Evolutionary conservation across 257 asterid genomes (phyloP), one percentile per base, ranked within the genome.

Genomic region (Plectranthus barbatus): DNA sequence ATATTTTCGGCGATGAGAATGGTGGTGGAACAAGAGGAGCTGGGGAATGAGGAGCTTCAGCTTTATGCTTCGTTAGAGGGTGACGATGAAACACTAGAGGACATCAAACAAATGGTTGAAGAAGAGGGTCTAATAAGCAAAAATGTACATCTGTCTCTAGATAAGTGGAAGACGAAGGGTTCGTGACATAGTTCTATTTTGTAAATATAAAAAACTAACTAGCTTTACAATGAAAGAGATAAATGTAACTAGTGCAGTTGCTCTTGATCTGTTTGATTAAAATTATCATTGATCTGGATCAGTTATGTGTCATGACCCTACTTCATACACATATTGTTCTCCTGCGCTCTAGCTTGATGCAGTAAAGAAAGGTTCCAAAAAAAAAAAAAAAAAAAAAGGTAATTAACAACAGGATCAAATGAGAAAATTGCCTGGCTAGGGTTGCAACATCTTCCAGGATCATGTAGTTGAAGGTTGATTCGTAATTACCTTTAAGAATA

Each of bases 21-120:
- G 14, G 1, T 67, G 7, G 31, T n/a, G 11, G 73, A 58, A 37
- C 67, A 58, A 68, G 48, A 18, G 36, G 44, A 48, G 19, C 9
- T 2, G 12, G 73, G 67, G 33, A 68, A 68, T 18, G 56, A 47
- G 33, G 62, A 10, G 36, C 39, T 60, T 9, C 31, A n/a, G 13
- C 19, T 62, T 31, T 3, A 0, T 5, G 67, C 23, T 46, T 6
- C 0, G 6, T 15, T 10, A 3, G 20, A 1, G 36, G 20, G 50
- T 9, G 20, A 39, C 4, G 36, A 11, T 1, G 6, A 12, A 60
- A 6, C 14, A 15, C 19, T 19, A 0, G 18, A 24, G 41, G 15
- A 41, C 39, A 24, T 29, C 36, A 12, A 6, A 0, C 17, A 26
- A 8, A 20, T 1, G 56, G 31, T 21, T 4, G 61, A 55, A 33